A percentile compares a stretch with the other conserved stretches of the same genome.
Evolutionary conservation across 2,329 filamentous ascomycete genomes (phyloP).

Genomic region (Coleophoma crateriformis): DNA sequence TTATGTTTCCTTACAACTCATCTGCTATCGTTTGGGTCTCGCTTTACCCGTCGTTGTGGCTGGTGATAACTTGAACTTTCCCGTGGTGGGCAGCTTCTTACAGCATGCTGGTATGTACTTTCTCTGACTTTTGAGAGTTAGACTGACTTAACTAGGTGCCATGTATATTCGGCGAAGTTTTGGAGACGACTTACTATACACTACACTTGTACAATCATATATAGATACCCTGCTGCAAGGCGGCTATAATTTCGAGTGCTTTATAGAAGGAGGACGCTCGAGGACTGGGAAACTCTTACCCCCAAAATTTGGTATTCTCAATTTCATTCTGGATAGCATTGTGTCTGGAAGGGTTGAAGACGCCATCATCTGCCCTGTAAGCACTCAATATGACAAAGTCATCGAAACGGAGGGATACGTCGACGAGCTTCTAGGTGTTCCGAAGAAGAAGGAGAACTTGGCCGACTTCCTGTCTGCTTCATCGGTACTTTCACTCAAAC

Average conservation of each 20-base stretch:
- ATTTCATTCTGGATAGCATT: slow-evolving; percentile 85
- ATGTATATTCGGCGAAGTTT: slow-evolving; percentile 96
- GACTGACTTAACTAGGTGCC: slow-evolving; percentile 45
- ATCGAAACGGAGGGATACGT: slow-evolving; percentile 98
- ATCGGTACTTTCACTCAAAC: slow-evolving; percentile 79
- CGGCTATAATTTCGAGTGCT: slow-evolving; percentile 94
- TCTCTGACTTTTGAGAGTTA: not conserved
- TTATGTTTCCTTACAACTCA: slow-evolving; percentile 89
- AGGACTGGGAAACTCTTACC: slow-evolving; percentile 89
- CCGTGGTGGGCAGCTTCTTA: slow-evolving; percentile 80
- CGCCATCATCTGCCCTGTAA: slow-evolving; percentile 89
- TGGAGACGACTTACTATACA: slow-evolving; percentile 85
- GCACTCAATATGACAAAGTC: slow-evolving; percentile 97
- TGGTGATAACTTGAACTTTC: slow-evolving; percentile 94
- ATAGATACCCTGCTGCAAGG: slow-evolving; percentile 87
- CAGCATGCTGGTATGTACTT: slow-evolving; percentile 69
- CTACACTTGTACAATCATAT: slow-evolving; percentile 90
- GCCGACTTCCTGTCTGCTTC: slow-evolving; percentile 82
- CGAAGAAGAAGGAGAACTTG: slow-evolving; percentile 93
- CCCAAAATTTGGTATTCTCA: slow-evolving; percentile 92
- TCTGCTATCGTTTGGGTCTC: slow-evolving; percentile 89
- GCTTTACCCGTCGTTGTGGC: slow-evolving; percentile 88
- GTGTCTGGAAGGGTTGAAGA: slow-evolving; percentile 84
- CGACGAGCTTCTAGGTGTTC: slow-evolving; percentile 84
- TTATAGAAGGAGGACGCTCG: slow-evolving; percentile 91